Evolutionary conservation across 2,329 filamentous ascomycete genomes (phyloP), one percentile per base, ranked within the genome.

Genomic region (Penicillium sp.): DNA sequence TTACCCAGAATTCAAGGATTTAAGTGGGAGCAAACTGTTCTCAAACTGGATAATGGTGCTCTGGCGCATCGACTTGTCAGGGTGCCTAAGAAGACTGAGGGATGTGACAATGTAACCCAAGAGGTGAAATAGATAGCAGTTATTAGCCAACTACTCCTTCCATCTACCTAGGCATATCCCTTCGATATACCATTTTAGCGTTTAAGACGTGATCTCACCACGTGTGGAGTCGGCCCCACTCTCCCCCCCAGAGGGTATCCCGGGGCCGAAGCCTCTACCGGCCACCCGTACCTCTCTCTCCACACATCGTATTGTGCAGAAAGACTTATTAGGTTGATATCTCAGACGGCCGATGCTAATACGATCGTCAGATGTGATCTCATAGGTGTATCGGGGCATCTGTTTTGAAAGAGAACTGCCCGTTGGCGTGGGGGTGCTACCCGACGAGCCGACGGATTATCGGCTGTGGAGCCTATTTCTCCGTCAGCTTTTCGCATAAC

Each of bases 1-100:
- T 59, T 88, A 0, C 85, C 85, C 0, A 77, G 74, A 29, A 77
- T 76, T 60, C 74, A 76, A n/a, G 72, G 76, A 0, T 88, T 87
- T 60, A 64, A 72, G 8, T 78, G 86, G 39, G 78, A 84, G 1
- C 80, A 85, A 14, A 81, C 85, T 31, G 69, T 85, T 2, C 53
- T 85, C 1, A 69, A 76, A 0, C 69, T 85, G 11, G 81, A 81
- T 7, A 77, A 79, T 45, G 77, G 77, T 4, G 78, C 77, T 1
- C 69, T 75, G 46, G 77, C 76, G 0, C 79, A 84, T 63, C 66
- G 69, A n/a, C 63, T 88, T 5, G 74, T 85, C 13, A 83, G 81
- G 58, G 76, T 88, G 1, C 81, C 82, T 0, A 62, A 79, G 1
- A 39, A 18, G 16, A 22, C 40, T 37, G n/a, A 50, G 2, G 20